Evolutionary conservation across 75 land plant species (phyloP), one percentile per base, ranked within the genome.

Genomic region (Picea glauca): DNA sequence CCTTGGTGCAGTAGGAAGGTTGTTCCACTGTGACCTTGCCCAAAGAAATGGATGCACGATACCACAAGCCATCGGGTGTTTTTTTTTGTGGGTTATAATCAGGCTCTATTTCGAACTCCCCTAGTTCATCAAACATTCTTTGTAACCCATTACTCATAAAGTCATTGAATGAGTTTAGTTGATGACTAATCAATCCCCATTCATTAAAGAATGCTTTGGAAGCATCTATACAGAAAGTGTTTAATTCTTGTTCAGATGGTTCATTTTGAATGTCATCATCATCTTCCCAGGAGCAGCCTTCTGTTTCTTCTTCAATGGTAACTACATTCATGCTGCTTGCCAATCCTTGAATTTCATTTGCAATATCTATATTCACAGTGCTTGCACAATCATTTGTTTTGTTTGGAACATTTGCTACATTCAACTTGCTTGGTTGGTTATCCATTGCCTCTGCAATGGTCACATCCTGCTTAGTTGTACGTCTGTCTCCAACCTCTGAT

Each of bases 81-180:
- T 62, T 81, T 64, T 81, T 79, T 7, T 84, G 75, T 11, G 92
- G 90, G 31, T 85, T 87, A 79, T 78, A 81, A 9, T 83, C 94
- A 2, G 93, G 94, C 61, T 81, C 80, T 30, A 89, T 84, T 1
- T 59, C 73, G 9, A 88, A 78, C 70, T 82, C 85, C 13, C 81
- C 83, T 68, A 90, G 65, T 7, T 89, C 88, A 79, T 89, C 90
- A 72, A 96, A 85, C 70, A 90, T 62, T 57, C 80, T 74, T 67
- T 92, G 98, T 46, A 92, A 26, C 2, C 92, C 95, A 64, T 78
- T 9, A 2, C 72, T 76, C 21, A 89, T 68, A 65, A 96, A 96
- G 1, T 91, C 83, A 78, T 96, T 88, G 81, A 86, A 96, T 6
- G 99, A 96, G 30, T 80, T 83, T 17, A 96, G 84, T 75, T 96